A percentile compares a stretch with the other conserved stretches of the same genome.
phyloP scores from a whole-genome alignment of 140 eudicot species.

The Oenanthe javanica region DNA sequence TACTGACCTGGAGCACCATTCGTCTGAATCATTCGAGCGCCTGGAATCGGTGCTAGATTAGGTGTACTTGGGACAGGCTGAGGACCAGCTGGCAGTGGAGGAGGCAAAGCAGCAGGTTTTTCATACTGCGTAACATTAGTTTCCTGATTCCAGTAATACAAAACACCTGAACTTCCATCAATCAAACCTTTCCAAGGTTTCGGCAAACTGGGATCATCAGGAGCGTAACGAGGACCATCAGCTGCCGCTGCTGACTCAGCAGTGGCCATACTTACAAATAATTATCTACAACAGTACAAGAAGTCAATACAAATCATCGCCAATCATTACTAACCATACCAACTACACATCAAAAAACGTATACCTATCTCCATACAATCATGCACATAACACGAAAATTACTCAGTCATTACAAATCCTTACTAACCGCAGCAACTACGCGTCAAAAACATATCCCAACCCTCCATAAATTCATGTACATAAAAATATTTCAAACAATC shows the following conservation, averaged over 20 bases:
- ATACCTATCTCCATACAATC: neutral
- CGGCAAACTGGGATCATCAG: constrained; percentile 89
- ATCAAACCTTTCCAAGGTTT: constrained; percentile 96
- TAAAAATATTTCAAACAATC: neutral
- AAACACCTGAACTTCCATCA: constrained; percentile 76
- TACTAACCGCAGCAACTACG: neutral
- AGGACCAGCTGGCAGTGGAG: constrained; percentile 64
- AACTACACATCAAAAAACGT: neutral
- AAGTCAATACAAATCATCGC: neutral
- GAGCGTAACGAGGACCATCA: constrained; percentile 84
- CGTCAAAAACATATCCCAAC: neutral
- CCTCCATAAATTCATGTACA: neutral
- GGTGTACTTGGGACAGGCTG: constrained; percentile 51
- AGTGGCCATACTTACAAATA: constrained; percentile 42
- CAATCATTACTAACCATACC: neutral
- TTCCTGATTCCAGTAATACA: constrained; percentile 94
- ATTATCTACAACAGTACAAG: neutral
- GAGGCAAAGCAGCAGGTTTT: constrained; percentile 51
- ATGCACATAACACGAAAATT: too few relatives aligned
- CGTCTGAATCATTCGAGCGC: constrained; percentile 36
- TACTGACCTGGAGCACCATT: constrained; percentile 43
- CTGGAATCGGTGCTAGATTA: constrained; percentile 37
- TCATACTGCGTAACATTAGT: constrained; percentile 93
- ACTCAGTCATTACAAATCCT: neutral
- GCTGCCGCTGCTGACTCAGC: constrained; percentile 68